Percentiles rank a stretch among this genome's conserved stretches.
Conservation (phyloP, 2,329 filamentous ascomycete genomes). For the Fusarium metavorans region DNA sequence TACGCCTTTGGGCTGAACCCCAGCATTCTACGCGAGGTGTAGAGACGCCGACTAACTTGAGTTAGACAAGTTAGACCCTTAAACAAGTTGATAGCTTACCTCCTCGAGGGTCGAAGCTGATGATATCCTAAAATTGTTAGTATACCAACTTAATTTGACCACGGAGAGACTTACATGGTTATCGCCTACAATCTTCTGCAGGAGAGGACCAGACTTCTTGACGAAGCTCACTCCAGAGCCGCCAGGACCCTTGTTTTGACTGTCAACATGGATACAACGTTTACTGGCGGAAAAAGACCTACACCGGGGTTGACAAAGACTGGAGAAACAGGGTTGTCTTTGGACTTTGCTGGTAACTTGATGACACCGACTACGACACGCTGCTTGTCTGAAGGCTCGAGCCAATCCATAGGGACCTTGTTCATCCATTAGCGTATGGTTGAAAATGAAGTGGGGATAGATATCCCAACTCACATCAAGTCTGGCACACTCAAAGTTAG, state of each 20-base stretch:
- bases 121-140: conserved; percentile 53
- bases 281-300: conserved; percentile 4
- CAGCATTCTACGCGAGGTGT: conserved; percentile 65
- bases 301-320: conserved; percentile 53
- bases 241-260: conserved; percentile 57
- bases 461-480: conserved; percentile 44
- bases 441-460: neutral
- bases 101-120: conserved; percentile 65
- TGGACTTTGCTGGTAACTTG: conserved; percentile 48
- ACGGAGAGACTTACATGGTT: conserved; percentile 55
- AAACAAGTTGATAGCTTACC: conserved; percentile 42
- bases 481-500: conserved; percentile 49
- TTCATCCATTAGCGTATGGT: neutral
- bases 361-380: conserved; percentile 50
- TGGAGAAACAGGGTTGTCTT: conserved; percentile 42
- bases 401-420: conserved; percentile 53
- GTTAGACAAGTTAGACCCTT: neutral
- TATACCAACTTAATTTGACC: too few species aligned
- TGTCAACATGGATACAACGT: neutral
- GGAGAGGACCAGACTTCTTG: conserved; percentile 44
- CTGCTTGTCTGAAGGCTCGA: conserved; percentile 41
- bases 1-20: conserved; percentile 55
- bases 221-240: conserved; percentile 58
- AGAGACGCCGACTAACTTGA: conserved; percentile 57
- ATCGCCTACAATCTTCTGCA: conserved; percentile 60